phyloP scores from a whole-genome alignment of 2,329 filamentous ascomycete genomes.

The Colletotrichum tropicale region DNA sequence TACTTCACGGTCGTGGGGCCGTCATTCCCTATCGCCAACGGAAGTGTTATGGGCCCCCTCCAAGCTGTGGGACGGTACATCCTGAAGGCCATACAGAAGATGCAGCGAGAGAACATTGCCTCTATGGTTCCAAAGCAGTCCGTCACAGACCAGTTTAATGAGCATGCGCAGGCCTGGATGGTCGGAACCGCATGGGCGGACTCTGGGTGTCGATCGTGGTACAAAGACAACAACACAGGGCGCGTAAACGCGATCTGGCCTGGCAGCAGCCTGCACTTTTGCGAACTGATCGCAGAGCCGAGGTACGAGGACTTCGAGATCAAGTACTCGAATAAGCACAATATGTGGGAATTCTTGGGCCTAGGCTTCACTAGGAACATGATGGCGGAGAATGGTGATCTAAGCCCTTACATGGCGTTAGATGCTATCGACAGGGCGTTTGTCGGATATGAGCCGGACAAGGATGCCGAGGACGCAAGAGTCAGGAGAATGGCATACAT shows the following conservation, averaged over 20 bases:
- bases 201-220: not conserved
- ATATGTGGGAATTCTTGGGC: not conserved
- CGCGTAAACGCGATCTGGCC: not conserved
- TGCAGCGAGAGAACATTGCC: not conserved
- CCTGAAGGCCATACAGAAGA: not conserved
- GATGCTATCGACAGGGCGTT: not conserved
- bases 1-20: not conserved
- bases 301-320: not conserved
- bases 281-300: not conserved
- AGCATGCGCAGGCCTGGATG: not conserved
- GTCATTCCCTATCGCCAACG: not conserved
- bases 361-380: not conserved
- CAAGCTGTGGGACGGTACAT: not conserved
- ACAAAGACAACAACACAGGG: not conserved
- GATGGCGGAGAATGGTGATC: not conserved
- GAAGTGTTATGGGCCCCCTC: not conserved
- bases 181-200: not conserved
- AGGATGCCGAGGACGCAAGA: not conserved
- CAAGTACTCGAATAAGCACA: not conserved
- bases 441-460: not conserved
- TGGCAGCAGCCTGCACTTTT: not conserved
- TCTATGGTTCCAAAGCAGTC: not conserved
- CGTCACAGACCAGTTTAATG: not conserved
- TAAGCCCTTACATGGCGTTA: not conserved
- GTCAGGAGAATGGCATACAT: not conserved